These are phyloP conservation scores for Calonectria naviculata DNA, from an alignment of 2,329 filamentous ascomycete genomes.

Conservation along the genomic window DNA sequence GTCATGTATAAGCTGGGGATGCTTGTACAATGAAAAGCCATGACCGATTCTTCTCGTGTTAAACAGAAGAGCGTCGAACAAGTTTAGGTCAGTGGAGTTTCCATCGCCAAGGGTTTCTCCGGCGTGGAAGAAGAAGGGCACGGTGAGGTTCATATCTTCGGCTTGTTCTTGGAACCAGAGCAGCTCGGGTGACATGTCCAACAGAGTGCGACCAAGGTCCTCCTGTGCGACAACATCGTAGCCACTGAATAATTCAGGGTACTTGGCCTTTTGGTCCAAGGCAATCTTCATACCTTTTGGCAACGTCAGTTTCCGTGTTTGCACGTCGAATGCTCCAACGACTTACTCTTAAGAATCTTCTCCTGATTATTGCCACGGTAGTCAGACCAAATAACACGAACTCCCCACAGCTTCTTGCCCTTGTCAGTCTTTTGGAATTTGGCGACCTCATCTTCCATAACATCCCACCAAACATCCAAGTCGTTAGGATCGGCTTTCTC, in stretches of 20 bases:
- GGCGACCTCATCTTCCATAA: neutral
- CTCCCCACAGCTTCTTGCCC: constrained; percentile 5
- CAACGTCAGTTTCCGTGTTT: neutral
- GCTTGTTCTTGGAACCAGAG: constrained; percentile 4
- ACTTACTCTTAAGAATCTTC: neutral
- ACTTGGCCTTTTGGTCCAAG: neutral
- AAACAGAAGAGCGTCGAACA: constrained; percentile 75
- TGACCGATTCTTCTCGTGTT: constrained; percentile 75
- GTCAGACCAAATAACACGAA: constrained; percentile 8
- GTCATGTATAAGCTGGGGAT: constrained; percentile 74
- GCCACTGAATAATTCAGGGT: constrained; percentile 3
- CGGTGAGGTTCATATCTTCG: neutral
- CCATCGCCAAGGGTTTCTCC: constrained; percentile 75
- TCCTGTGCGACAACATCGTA: constrained; percentile 4
- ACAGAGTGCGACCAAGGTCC: neutral
- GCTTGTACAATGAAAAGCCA: constrained; percentile 74
- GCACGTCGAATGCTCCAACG: neutral
- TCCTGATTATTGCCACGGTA: neutral
- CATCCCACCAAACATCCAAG: constrained; percentile 3
- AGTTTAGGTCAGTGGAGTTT: constrained; percentile 70
- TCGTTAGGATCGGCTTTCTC: neutral
- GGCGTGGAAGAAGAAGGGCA: constrained; percentile 80
- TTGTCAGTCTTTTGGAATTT: constrained; percentile 4
- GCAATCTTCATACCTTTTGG: constrained; percentile 3
- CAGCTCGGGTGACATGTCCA: neutral